These are phyloP conservation scores for Tetratostichococcus sp. DNA, from an alignment of 139 green algal species.

Conservation along the genomic window DNA sequence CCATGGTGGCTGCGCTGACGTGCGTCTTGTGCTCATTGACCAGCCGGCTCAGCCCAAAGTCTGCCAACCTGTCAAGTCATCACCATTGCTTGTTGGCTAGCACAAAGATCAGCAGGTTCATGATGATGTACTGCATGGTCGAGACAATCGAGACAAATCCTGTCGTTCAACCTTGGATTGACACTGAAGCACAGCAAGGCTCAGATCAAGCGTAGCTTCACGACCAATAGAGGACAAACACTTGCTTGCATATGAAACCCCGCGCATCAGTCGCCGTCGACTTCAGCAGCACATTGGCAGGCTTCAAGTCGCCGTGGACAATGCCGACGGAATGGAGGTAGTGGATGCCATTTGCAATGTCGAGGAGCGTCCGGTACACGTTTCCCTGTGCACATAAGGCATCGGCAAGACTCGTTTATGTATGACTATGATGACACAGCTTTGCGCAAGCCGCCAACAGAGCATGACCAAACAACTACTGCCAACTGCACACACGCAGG, in stretches of 20 bases:
- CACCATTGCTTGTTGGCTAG: no score
- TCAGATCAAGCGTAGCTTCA: no score
- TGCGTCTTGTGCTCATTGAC: constrained; percentile 17
- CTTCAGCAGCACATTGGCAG: constrained; percentile 70
- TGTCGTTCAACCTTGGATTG: no score
- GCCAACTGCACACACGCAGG: no score
- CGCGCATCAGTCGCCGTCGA: constrained; percentile 29
- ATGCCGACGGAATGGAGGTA: constrained; percentile 73
- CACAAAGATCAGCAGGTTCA: no score
- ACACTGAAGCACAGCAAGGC: no score
- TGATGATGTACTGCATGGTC: no score
- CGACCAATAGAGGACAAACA: neutral
- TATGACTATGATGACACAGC: no score
- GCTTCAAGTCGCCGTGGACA: constrained; percentile 75
- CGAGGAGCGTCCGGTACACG: constrained; percentile 20
- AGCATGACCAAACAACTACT: no score
- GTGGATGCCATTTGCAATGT: constrained; percentile 27
- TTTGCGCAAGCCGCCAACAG: no score
- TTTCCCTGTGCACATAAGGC: neutral
- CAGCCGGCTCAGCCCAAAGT: constrained; percentile 59
- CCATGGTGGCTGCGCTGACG: constrained; percentile 5
- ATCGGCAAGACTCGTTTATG: no score
- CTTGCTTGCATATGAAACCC: constrained; percentile 73
- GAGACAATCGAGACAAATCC: no score
- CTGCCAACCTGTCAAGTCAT: constrained; percentile 32